Percentiles rank a stretch among this genome's conserved stretches.
phyloP scores from a whole-genome alignment of 352 stramenopile genomes.

The Phytopythium aichiense region DNA sequence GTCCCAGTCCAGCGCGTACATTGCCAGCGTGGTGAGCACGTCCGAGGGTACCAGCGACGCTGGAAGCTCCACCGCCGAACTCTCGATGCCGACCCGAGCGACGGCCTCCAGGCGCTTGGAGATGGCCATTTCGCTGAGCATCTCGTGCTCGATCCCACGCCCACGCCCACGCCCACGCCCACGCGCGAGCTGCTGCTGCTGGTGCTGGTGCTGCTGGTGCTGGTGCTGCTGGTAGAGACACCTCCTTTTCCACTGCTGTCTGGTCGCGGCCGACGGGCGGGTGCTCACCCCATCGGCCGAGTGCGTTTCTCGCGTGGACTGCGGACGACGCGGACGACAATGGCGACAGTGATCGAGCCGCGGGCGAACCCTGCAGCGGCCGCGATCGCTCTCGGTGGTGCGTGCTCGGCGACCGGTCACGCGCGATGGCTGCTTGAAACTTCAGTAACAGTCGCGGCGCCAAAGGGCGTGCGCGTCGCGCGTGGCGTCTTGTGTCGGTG shows the following conservation, averaged over 20 bases:
- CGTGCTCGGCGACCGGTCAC: neutral
- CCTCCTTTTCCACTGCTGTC: neutral
- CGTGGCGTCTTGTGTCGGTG: neutral
- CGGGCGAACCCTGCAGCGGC: neutral
- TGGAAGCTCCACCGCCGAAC: slow-evolving; percentile 19
- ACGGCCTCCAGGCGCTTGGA: slow-evolving; percentile 26
- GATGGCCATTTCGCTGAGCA: slow-evolving; percentile 16
- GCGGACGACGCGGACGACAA: neutral
- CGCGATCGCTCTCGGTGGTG: neutral
- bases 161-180: neutral
- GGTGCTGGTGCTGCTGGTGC: no score
- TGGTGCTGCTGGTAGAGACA: neutral
- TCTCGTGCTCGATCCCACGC: neutral
- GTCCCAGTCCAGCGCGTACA: slow-evolving; percentile 23
- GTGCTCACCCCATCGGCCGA: neutral
- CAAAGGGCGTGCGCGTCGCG: neutral
- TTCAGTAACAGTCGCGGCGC: neutral
- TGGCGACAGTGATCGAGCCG: neutral
- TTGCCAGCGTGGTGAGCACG: slow-evolving; percentile 22
- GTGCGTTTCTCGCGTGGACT: neutral
- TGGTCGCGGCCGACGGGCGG: neutral
- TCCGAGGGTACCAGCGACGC: slow-evolving; percentile 18
- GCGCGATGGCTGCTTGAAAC: neutral
- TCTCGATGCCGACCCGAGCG: slow-evolving; percentile 23
- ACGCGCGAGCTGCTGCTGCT: no score